Percentiles rank a stretch among this genome's conserved stretches.
phyloP scores from a whole-genome alignment of 495 filamentous ascomycete genomes.

The Chaetomium fimeti region DNA sequence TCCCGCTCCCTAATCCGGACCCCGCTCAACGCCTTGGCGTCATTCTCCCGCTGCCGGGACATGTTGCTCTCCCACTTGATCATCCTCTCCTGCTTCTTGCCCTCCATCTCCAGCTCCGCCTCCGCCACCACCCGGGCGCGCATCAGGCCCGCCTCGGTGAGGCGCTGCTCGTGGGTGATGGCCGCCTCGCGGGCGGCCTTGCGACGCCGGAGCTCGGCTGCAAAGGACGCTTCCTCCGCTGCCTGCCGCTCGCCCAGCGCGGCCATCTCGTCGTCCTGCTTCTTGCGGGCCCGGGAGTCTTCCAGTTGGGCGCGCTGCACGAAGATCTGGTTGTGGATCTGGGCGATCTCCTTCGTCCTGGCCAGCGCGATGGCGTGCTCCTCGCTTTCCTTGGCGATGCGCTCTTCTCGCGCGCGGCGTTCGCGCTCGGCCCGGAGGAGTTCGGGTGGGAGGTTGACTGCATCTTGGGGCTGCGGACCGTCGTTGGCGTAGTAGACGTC shows the following conservation, averaged over 20 bases:
- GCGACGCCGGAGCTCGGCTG: constrained; percentile 27
- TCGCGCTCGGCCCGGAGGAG: constrained; percentile 47
- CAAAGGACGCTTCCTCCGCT: constrained; percentile 31
- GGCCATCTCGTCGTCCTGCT: constrained; percentile 39
- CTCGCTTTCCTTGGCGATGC: constrained; percentile 38
- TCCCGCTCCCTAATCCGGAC: constrained; percentile 45
- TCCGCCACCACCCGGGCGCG: constrained; percentile 41
- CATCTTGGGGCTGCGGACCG: constrained; percentile 46
- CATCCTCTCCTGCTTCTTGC: constrained; percentile 34
- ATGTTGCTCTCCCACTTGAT: constrained; percentile 42
- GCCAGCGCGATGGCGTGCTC: constrained; percentile 41
- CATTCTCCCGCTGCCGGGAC: constrained; percentile 37
- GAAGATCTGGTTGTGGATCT: constrained; percentile 46
- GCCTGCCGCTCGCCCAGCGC: constrained; percentile 36
- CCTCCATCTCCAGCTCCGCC: constrained; percentile 42
- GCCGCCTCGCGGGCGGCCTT: constrained; percentile 34
- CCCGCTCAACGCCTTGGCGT: constrained; percentile 41
- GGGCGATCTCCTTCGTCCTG: constrained; percentile 44
- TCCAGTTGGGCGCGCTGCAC: constrained; percentile 46
- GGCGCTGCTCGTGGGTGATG: constrained; percentile 39
- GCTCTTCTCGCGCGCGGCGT: constrained; percentile 40
- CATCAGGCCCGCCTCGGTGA: constrained; percentile 43
- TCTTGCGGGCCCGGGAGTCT: constrained; percentile 41
- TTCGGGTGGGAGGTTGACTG: constrained; percentile 44
- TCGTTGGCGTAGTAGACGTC: constrained; percentile 51